Conservation (phyloP, 169 alveolate genomes). For the Eimeria maxima region DNA sequence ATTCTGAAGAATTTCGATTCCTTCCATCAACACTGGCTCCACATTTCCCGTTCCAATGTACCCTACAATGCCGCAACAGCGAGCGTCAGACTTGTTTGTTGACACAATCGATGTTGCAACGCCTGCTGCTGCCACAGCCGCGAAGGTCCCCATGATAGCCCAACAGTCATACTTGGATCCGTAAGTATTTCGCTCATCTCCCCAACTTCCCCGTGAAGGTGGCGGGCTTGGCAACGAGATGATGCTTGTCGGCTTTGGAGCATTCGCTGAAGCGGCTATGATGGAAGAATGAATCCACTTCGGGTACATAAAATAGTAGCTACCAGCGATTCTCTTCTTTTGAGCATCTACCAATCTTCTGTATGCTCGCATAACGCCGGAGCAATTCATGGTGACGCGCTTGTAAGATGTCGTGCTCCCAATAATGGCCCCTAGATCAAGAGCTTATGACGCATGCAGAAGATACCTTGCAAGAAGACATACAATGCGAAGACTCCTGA, state of each 20-base stretch:
- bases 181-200: not conserved
- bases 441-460: not conserved
- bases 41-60: slow-evolving; percentile 90
- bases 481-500: not conserved
- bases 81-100: slow-evolving; percentile 47
- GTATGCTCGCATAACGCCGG: not conserved
- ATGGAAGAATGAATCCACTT: not conserved
- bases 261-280: not conserved
- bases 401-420: not conserved
- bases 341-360: slow-evolving; percentile 1
- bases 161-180: not conserved
- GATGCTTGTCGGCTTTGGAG: not conserved
- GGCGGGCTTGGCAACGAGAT: not conserved
- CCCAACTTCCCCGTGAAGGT: not conserved
- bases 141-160: not conserved
- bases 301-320: not conserved
- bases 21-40: slow-evolving; percentile 88
- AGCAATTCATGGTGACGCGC: slow-evolving; percentile 6
- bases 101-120: not conserved
- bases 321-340: not conserved
- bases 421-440: not conserved
- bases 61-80: slow-evolving; percentile 93
- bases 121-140: slow-evolving; percentile 7
- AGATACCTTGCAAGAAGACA: not conserved
- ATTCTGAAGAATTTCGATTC: slow-evolving; percentile 91